A percentile compares a stretch with the other conserved stretches of the same genome.
phyloP scores from a whole-genome alignment of 2,329 filamentous ascomycete species.

The Stylonectria norvegica region DNA sequence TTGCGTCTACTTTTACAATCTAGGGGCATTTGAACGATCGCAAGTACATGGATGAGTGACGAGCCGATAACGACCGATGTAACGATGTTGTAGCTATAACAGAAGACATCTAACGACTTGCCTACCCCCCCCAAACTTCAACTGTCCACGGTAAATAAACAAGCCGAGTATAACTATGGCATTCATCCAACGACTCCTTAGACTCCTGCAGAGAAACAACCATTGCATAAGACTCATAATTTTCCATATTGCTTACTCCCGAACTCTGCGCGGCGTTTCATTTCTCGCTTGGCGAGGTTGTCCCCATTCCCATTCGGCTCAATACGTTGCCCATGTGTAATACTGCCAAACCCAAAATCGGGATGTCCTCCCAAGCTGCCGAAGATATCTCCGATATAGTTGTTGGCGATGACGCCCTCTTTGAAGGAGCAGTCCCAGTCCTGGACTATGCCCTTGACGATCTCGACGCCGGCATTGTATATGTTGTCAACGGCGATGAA shows the following conservation, averaged over 20 bases:
- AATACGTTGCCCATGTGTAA: conserved; percentile 37
- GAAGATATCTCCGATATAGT: conserved; percentile 71
- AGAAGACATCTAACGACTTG: too few relatives aligned
- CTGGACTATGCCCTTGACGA: conserved; percentile 60
- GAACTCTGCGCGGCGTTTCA: conserved; percentile 26
- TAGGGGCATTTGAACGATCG: too few relatives aligned
- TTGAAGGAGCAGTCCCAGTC: conserved; percentile 60
- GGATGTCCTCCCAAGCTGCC: conserved; percentile 63
- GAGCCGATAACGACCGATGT: too few relatives aligned
- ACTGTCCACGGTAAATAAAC: too few relatives aligned
- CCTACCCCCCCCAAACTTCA: too few relatives aligned
- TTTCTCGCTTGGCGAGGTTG: conserved; percentile 27
- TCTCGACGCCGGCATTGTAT: conserved; percentile 61
- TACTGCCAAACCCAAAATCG: conserved; percentile 59
- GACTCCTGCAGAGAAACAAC: too few relatives aligned
- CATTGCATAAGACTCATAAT: too few relatives aligned
- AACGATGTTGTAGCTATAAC: too few relatives aligned
- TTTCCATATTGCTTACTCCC: conserved; percentile 23
- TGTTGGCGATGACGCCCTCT: conserved; percentile 53
- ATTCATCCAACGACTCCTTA: too few relatives aligned
- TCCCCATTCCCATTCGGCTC: conserved; percentile 13
- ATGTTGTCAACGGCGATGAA: conserved; percentile 62
- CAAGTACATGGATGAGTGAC: too few relatives aligned
- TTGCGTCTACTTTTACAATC: too few relatives aligned
- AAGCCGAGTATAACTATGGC: too few relatives aligned